Evolutionary conservation across 1,284 basidiomycete genomes (phyloP), one percentile per base, ranked within the genome.

Genomic region (Neonothopanus nambi): DNA sequence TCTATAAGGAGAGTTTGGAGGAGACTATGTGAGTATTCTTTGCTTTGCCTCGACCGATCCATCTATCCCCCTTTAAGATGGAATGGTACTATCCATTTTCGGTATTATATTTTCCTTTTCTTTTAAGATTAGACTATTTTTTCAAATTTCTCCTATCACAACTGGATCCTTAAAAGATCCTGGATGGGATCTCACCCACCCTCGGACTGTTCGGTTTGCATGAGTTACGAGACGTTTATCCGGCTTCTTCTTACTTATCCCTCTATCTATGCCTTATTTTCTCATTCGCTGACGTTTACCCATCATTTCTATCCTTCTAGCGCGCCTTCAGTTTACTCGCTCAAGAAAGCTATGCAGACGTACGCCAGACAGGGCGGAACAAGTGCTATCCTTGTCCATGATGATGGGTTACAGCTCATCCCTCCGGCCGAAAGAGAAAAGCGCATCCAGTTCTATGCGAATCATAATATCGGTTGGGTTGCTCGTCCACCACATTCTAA

Each of bases 311-410:
- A 20, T 26, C 42, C 56, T 51, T 12, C n/a, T 52, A 87, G 86
- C 51, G 66, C 80, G 5, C 91, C 89, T 1, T 93, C 91, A 1
- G 83, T 94, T 38, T 81, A 82, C 58, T 92, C 87, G 0, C 70
- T 94, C 57, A 92, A 94, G 71, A 85, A 84, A 65, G 91, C 91
- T 0, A 93, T 93, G 84, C 88, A 89, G 64, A 92, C 89, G 1
- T 92, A 92, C 64, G 89, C 90, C 18, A 77, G 89, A 1, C 89
- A 92, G 63, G 90, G 89, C 18, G 90, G 90, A 9, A 87, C 87
- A 0, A 89, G 86, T 4, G 71, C 80, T 18, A 90, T 93, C 62
- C 78, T 92, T 52, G 74, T 93, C 17, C 86, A 89, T 61, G 89
- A 92, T 57, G 88, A 92, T 65, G 92, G 91, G 50, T 67, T 88